Percentiles rank a stretch among this genome's conserved stretches.
Conservation (phyloP, 1,284 basidiomycete species). For the Pascua guehoae region DNA sequence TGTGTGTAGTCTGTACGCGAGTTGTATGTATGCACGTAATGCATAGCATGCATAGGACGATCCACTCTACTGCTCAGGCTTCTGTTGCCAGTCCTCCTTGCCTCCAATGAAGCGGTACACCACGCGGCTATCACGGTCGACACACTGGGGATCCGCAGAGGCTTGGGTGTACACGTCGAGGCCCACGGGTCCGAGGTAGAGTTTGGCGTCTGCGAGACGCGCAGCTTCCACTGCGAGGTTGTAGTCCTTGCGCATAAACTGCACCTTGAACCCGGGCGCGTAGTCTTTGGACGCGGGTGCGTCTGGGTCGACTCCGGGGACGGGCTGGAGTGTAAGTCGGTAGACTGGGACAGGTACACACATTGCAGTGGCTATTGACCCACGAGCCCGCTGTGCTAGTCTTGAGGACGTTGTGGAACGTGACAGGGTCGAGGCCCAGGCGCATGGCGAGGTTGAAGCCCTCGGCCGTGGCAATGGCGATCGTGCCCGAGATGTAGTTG, state of each 20-base stretch:
- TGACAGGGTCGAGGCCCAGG: conserved; percentile 7
- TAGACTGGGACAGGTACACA: background rate
- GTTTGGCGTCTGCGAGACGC: background rate
- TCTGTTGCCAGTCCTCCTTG: conserved; percentile 5
- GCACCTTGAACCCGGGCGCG: conserved; percentile 7
- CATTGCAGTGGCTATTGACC: conserved; percentile 8
- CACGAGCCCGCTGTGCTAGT: conserved; percentile 5
- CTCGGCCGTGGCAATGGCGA: conserved; percentile 13
- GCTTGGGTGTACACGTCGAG: conserved; percentile 5
- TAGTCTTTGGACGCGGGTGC: conserved; percentile 6
- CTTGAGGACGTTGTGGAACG: conserved; percentile 4
- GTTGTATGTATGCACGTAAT: no score
- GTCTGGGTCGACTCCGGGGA: conserved; percentile 4
- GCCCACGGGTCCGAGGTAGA: conserved; percentile 5
- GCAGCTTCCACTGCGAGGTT: conserved; percentile 6
- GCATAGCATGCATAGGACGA: no score
- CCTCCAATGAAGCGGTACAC: conserved; percentile 11
- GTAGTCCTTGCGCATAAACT: conserved; percentile 13
- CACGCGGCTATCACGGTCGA: conserved; percentile 7
- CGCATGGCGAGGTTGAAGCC: conserved; percentile 14
- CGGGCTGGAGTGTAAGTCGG: conserved; percentile 5
- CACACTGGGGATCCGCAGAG: conserved; percentile 1
- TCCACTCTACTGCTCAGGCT: no score
- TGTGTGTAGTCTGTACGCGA: no score
- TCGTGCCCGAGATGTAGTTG: conserved; percentile 16